Evolutionary conservation across 2,329 filamentous ascomycete genomes (phyloP).

Genomic region (Beauveria rudraprayagi): DNA sequence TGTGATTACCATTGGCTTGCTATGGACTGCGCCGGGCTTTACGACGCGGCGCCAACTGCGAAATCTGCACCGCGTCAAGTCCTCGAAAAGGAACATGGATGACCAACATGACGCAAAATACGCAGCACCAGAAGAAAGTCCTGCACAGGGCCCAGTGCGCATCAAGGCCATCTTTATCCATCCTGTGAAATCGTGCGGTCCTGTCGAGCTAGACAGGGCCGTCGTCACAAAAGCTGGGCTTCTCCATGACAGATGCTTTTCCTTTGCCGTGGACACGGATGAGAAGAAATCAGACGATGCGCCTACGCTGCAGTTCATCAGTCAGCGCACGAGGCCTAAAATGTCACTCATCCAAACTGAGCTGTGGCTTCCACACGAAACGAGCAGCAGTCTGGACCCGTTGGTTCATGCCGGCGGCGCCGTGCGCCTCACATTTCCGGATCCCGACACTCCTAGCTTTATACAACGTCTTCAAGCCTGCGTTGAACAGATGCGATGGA

Average conservation of each 20-base stretch:
- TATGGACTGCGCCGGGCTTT: background rate
- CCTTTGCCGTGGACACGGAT: constrained; percentile 21
- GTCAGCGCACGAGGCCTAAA: constrained; percentile 18
- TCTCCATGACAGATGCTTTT: constrained; percentile 20
- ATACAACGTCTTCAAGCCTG: background rate
- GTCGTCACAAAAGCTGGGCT: constrained; percentile 20
- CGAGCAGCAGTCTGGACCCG: background rate
- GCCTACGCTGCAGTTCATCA: constrained; percentile 19
- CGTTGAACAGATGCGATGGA: background rate
- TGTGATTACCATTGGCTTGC: background rate
- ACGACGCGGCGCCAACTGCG: background rate
- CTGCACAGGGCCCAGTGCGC: constrained; percentile 9
- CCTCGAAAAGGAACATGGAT: constrained; percentile 18
- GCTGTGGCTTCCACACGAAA: constrained; percentile 12
- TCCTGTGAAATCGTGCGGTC: constrained; percentile 22
- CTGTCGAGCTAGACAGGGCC: constrained; percentile 18
- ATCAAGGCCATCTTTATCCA: constrained; percentile 23
- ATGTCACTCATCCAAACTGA: constrained; percentile 15
- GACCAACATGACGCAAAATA: constrained; percentile 18
- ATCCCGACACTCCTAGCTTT: background rate
- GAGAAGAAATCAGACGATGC: constrained; percentile 14
- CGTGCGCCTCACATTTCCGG: constrained; percentile 7
- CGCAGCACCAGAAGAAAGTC: constrained; percentile 2
- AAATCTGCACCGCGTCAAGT: constrained; percentile 15
- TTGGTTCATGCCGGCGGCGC: constrained; percentile 12